Base-by-base conservation (phyloP, 2,329 filamentous ascomycete species). In the Microcyclospora tardicrescens region DNA sequence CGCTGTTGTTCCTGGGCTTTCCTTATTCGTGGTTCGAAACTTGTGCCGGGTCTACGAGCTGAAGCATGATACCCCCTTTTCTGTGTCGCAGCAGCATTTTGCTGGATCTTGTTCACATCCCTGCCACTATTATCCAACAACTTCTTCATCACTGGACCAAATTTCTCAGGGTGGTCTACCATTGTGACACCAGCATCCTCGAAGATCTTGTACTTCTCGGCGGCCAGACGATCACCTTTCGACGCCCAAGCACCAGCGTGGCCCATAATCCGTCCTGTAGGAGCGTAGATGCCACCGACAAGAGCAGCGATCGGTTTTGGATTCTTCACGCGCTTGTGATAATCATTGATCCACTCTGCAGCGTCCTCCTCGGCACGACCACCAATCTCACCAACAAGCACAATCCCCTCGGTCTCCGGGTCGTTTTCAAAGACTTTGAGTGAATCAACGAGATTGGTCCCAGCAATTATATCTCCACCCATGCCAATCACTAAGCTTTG, bases 401-500 rank as follows among this genome's bases (percentile, higher is more conserved):
- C 75, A 35, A 85, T 82, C 6, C 73, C 81, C 47, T 82, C 70
- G 0, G 81, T 85, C 40, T 80, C 71, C 12, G 71, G 62, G 49
- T 85, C 80, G 29, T 74, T 59, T 49, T 76, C 72, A 39, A 85
- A 76, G 3, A 83, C 69, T 42, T 70, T 69, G 40, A 85, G 61
- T 0, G 75, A 80, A 52, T 87, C 83, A 2, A 78, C 71, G 46
- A 87, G 76, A 40, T 79, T 79, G 2, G 82, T 89, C 0, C 83
- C 83, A 1, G 78, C 75, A 40, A 85, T 63, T 28, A 81, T 69
- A 53, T 87, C 83, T 2, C 83, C 83, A 2, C 83, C 83, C 66
- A 87, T 79, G 12, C 80, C 81, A 33, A 87, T 77, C 32, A 81
- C 82, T 6, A 86, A 62, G 51, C 79, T 84, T 58, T 89, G 83